phyloP scores from a whole-genome alignment of 176 grass and related monocot species.

The Musa troglodytarum region DNA sequence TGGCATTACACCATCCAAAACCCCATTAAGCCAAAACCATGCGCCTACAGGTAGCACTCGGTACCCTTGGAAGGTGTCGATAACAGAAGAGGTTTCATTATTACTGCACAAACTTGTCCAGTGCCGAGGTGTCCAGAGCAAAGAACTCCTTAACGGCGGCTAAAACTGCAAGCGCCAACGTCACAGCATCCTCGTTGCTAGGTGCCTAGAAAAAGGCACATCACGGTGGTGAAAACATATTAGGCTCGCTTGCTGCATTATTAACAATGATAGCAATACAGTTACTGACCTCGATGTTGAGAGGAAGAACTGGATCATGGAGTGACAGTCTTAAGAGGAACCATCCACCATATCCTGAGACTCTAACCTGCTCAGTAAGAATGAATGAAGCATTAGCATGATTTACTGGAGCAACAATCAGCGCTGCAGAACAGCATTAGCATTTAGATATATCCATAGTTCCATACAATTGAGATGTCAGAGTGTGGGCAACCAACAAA shows the following conservation, averaged over 20 bases:
- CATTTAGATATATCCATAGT: not conserved
- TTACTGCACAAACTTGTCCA: conserved; percentile 53
- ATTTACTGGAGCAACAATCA: not conserved
- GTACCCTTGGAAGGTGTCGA: not conserved
- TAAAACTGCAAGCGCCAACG: conserved; percentile 56
- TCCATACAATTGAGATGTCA: not conserved
- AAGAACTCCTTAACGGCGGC: conserved; percentile 54
- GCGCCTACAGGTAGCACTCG: not conserved
- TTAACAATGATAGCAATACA: not conserved
- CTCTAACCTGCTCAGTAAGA: conserved; percentile 56
- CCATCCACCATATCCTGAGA: conserved; percentile 95
- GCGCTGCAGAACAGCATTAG: not conserved
- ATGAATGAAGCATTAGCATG: conserved; percentile 11
- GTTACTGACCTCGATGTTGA: conserved; percentile 75
- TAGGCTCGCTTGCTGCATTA: not conserved
- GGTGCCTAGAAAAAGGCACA: conserved; percentile 38
- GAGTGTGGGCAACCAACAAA: not conserved
- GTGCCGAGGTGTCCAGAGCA: conserved; percentile 54
- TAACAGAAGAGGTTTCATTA: not conserved
- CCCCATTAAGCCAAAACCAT: not conserved
- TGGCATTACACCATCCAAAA: not conserved
- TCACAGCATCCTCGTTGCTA: conserved; percentile 51
- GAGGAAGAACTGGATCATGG: conserved; percentile 96
- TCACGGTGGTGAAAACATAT: not conserved
- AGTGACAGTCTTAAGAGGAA: conserved; percentile 88